phyloP scores from a whole-genome alignment of 768 basidiomycete genomes.

The Boletus insuetus region DNA sequence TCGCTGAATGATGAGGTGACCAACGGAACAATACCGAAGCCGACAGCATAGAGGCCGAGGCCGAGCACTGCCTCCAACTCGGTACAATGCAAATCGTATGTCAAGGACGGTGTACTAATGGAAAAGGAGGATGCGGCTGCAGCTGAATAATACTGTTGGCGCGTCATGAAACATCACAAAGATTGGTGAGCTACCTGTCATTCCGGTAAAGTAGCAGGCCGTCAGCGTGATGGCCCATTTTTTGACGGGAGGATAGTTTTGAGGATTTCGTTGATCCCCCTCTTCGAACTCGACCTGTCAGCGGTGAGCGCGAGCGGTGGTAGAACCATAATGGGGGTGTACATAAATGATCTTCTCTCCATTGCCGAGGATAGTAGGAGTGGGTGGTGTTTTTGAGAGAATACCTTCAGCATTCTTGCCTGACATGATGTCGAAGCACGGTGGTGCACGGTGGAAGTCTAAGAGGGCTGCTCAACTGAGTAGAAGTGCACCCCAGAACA shows the following conservation, averaged over 20 bases:
- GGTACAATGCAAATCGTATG: slow-evolving; percentile 40
- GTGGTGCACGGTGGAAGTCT: background rate
- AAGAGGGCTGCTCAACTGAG: background rate
- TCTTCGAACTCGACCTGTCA: slow-evolving; percentile 39
- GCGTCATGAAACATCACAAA: background rate
- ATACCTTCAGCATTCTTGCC: background rate
- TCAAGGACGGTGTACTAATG: slow-evolving; percentile 57
- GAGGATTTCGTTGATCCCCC: slow-evolving; percentile 39
- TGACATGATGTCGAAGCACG: slow-evolving; percentile 9
- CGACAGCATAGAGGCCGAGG: slow-evolving; percentile 52
- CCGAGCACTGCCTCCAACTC: slow-evolving; percentile 45
- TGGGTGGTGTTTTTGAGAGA: background rate
- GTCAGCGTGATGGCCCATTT: slow-evolving; percentile 44
- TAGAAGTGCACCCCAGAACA: background rate
- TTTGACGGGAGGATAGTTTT: slow-evolving; percentile 33
- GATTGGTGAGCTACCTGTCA: slow-evolving; percentile 12
- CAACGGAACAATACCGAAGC: slow-evolving; percentile 60
- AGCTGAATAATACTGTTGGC: slow-evolving; percentile 33
- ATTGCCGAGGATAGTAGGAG: background rate
- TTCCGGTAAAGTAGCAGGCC: slow-evolving; percentile 24
- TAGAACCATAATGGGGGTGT: background rate
- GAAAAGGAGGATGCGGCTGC: slow-evolving; percentile 50
- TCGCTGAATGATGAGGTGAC: slow-evolving; percentile 68
- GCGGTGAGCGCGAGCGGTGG: background rate
- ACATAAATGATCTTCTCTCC: slow-evolving; percentile 14